Evolutionary conservation across 176 grass and related monocot genomes (phyloP).

Genomic region (Zizania latifolia): DNA sequence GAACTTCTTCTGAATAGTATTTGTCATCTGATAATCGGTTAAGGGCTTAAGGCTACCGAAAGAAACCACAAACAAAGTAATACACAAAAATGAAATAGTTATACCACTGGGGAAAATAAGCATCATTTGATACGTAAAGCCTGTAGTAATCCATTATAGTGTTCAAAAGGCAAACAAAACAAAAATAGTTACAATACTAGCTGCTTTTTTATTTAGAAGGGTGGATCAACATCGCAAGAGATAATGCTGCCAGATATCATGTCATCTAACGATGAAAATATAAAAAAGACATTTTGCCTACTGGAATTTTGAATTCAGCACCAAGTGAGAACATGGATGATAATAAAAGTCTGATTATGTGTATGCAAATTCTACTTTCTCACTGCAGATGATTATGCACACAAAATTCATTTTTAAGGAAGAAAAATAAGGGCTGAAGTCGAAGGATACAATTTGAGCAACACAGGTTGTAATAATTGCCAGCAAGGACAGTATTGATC

Average conservation of each 20-base stretch:
- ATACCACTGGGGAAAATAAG: neutral
- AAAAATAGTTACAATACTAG: neutral
- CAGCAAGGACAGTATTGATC: conserved; percentile 90
- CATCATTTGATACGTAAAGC: neutral
- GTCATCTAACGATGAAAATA: neutral
- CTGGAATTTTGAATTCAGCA: neutral
- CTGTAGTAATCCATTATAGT: neutral
- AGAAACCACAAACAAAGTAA: conserved; percentile 1
- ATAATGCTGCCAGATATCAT: neutral
- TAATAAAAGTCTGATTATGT: neutral
- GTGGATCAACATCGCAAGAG: neutral
- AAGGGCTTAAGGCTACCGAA: conserved; percentile 30
- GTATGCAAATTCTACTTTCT: neutral
- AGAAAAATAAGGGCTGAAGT: conserved; percentile 17
- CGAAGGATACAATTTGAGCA: conserved; percentile 99
- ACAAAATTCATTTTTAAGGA: neutral
- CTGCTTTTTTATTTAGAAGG: neutral
- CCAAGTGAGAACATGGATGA: neutral
- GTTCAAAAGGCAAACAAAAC: neutral
- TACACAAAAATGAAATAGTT: neutral
- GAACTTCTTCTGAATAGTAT: conserved; percentile 99
- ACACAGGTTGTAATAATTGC: conserved; percentile 94
- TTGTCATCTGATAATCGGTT: conserved; percentile 82
- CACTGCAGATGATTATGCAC: neutral
- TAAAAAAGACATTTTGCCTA: conserved; percentile 3